Percentiles rank a stretch among this genome's conserved stretches.
phyloP scores from a whole-genome alignment of 805 yeast species.

The Suhomyces vadensis region DNA sequence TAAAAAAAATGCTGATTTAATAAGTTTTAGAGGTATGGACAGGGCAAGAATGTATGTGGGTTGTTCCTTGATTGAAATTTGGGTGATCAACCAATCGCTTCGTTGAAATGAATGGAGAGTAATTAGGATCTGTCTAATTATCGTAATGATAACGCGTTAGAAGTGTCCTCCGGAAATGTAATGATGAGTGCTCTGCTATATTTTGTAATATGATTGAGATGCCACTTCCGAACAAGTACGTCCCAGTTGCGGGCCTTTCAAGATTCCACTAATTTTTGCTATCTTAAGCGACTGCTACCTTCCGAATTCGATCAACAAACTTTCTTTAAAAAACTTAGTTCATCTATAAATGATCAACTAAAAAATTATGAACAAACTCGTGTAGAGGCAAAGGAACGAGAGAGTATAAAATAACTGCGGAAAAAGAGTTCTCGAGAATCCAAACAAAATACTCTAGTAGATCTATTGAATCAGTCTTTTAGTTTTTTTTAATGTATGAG shows the following conservation, averaged over 20 bases:
- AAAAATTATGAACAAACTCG: slow-evolving; percentile 6
- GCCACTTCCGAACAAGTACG: slow-evolving; percentile 3
- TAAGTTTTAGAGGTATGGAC: background rate
- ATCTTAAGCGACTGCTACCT: slow-evolving; percentile 2
- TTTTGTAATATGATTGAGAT: background rate
- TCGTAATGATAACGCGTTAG: background rate
- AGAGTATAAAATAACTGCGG: background rate
- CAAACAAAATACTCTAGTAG: background rate
- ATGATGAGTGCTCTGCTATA: background rate
- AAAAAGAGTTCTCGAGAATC: background rate
- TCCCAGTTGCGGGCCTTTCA: slow-evolving; percentile 3
- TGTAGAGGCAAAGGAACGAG: slow-evolving; percentile 5
- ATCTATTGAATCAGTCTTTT: no score
- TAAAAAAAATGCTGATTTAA: background rate
- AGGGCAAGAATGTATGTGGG: no score
- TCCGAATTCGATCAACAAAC: slow-evolving; percentile 1
- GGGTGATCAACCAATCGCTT: background rate
- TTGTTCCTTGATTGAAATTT: no score
- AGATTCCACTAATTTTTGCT: background rate
- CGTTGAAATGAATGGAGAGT: background rate
- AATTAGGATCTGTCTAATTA: background rate
- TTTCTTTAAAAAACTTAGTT: slow-evolving; percentile 1
- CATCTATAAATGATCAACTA: slow-evolving; percentile 2
- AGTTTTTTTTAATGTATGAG: no score
- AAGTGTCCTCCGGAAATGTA: slow-evolving; percentile 1